Evolutionary conservation across 2,329 filamentous ascomycete species (phyloP), one percentile per base, ranked within the genome.

Genomic region (Knoxdaviesia proteae): DNA sequence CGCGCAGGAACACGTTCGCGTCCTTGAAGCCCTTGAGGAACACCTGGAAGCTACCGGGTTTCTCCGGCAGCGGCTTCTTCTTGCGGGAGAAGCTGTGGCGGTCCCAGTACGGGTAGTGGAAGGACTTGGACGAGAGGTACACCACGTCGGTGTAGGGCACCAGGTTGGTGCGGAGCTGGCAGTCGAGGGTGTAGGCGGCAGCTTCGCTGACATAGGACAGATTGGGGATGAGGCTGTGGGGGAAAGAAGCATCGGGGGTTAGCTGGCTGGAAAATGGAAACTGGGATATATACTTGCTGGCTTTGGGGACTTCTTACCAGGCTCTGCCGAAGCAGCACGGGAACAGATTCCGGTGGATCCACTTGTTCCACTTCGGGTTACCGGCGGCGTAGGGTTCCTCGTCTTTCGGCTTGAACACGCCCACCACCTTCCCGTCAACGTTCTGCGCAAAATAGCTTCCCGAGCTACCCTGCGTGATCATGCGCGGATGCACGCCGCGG

Each of bases 351-450:
- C 90, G 72, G 59, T 98, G 90, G 63, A 98, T 87, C 90, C 90
- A 98, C 61, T 98, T 98, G 52, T 92, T 96, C 88, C 88, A 96
- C 58, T 98, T 98, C 5, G 90, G 90, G 56, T 98, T 98, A 51
- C 84, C 81, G 33, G 84, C 90, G 1, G 90, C 90, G 56, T 94
- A 98, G 1, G 90, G 90, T 59, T 98, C 92, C 62, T 98, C 90
- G 52, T 98, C 90, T 61, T 98, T 98, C 37, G 90, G 90, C 59
- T 98, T 98, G 64, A 98, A 98, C 5, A 98, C 90, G 34, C 87
- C 90, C 4, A 98, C 84, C 10, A 94, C 84, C 63, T 93, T 94
- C 42, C 90, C 90, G 44, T 88, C 80, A 1, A 74, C 74, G 53
- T 94, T 93, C 46, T 87, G 73, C 31, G 90, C 90, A 68, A 98